A percentile compares a stretch with the other conserved stretches of the same genome.
phyloP scores from a whole-genome alignment of 768 basidiomycete species.

The Psilocybe subaeruginosa region DNA sequence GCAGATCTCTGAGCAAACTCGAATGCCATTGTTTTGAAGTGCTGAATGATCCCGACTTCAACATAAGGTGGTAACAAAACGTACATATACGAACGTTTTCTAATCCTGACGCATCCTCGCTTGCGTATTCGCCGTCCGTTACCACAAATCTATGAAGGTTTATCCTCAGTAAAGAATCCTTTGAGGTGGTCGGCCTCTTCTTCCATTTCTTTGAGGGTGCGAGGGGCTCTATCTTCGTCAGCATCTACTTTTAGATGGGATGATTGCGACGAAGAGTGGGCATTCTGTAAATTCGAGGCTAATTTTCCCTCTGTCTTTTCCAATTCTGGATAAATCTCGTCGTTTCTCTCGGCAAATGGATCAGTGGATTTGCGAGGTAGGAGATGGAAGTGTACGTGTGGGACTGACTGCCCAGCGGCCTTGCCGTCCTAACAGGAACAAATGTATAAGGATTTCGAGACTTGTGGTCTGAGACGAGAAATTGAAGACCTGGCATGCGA shows the following conservation, averaged over 20 bases:
- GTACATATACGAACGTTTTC: neutral
- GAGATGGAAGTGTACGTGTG: conserved; percentile 96
- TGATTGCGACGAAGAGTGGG: conserved; percentile 21
- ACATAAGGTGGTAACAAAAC: neutral
- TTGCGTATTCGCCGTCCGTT: too few species aligned
- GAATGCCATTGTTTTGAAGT: neutral
- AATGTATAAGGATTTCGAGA: neutral
- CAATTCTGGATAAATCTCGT: conserved; percentile 80
- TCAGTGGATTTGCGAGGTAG: conserved; percentile 79
- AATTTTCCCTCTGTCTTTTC: conserved; percentile 66
- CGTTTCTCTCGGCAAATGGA: conserved; percentile 62
- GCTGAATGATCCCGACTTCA: neutral
- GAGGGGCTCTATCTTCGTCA: conserved; percentile 66
- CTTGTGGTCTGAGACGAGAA: neutral
- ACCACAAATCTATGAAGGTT: neutral
- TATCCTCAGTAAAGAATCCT: conserved; percentile 45
- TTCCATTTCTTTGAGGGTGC: conserved; percentile 78
- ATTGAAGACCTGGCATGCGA: conserved; percentile 79
- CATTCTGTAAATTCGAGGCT: conserved; percentile 37
- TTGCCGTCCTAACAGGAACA: conserved; percentile 69
- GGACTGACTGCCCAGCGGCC: conserved; percentile 78
- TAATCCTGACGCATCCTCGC: neutral
- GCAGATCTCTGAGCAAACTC: conserved; percentile 13
- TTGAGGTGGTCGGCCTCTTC: conserved; percentile 74
- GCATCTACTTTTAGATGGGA: conserved; percentile 62